Base-by-base conservation (phyloP, 1,139 yeast genomes). In the Taiozyma sp. region DNA sequence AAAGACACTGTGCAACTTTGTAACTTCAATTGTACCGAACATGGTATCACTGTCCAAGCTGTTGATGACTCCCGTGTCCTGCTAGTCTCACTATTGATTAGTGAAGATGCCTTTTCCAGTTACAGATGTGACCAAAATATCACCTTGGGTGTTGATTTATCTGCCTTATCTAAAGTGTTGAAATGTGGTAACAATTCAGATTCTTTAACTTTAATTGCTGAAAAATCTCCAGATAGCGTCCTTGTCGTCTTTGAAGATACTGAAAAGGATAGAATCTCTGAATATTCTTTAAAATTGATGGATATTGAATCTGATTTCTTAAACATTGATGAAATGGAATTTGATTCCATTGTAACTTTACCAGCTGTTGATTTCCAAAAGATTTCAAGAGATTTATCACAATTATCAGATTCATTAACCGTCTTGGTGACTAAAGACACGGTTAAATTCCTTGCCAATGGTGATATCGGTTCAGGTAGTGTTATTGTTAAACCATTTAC, bases 31-130 rank as follows among this genome's bases (percentile, higher is more conserved):
- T 93, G 98, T 74, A 83, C 96, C 23, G 96, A 89, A 70, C 83
- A 85, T 58, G 99, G 99, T 58, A 86, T 93, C 64, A 87, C 96
- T 22, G 95, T 95, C 27, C 98, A 93, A 74, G 98, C 99, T 24
- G 96, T 93, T 63, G 99, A 93, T 72, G 96, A 91, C 67, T 91
- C 99, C 38, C 90, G 97, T 77, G 97, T 93, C 56, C 82, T 93
- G 59, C 79, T 93, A 61, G 97, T 93, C 44, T 87, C 97, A 14
- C 76, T 93, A 62, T 81, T 88, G 64, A 87, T 93, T 61, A 96
- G 96, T 52, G 83, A 85, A 60, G 92, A 89, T 58, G 95, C 96
- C n/a, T 93, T 93, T 74, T 78, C 83, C 54, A 93, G 87, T 61
- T 93, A 88, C 76, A 84, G 99, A 78, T 92, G 98, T 71, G 99